Base-by-base conservation (phyloP, 305 asterid genomes). In the Fraxinus latifolia region DNA sequence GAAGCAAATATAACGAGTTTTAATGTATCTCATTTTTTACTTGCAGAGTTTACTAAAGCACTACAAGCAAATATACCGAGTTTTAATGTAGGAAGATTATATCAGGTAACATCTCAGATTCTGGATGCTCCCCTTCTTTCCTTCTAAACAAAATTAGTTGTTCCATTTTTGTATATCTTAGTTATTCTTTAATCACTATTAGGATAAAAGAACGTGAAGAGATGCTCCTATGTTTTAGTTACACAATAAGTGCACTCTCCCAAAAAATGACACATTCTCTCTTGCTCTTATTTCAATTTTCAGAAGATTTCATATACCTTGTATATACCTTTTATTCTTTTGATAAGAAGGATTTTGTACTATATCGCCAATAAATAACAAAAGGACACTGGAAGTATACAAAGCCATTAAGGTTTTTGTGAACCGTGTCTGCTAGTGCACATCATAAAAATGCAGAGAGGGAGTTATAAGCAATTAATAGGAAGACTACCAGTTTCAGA, bases 401-500 rank as follows among this genome's bases (percentile, higher is more conserved):
- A 14, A 50, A 50, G 60, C 25, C 44, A 6, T n/a, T 5, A 7
- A 3, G 65, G 6, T 23, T 37, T 44, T 42, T 70, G 77, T n/a
- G 39, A 37, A 42, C 33, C 29, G 73, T 12, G 73, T 25, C 62
- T n/a, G 65, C 77, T 36, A 33, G 58, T 29, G 37, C 81, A 74
- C 77, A 60, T 9, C 36, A 60, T 31, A 60, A 60, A 7, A 47
- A 4, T 55, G 72, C 1, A 5, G 27, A 60, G 44, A 23, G 29
- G 67, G 44, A 62, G 68, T 77, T 23, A 19, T 37, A 72, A 70
- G 80, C 79, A 81, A 73, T 71, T 78, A 84, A 68, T 36, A 77
- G n/a, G 60, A 80, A 47, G 74, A 83, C 94, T 89, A 94, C 98
- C 99, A 95, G 83, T 91, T 91, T 95, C 87, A 95, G 89, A 87